Base-by-base conservation (phyloP, 257 asterid genomes). In the Parsonsia alboflavescens region DNA sequence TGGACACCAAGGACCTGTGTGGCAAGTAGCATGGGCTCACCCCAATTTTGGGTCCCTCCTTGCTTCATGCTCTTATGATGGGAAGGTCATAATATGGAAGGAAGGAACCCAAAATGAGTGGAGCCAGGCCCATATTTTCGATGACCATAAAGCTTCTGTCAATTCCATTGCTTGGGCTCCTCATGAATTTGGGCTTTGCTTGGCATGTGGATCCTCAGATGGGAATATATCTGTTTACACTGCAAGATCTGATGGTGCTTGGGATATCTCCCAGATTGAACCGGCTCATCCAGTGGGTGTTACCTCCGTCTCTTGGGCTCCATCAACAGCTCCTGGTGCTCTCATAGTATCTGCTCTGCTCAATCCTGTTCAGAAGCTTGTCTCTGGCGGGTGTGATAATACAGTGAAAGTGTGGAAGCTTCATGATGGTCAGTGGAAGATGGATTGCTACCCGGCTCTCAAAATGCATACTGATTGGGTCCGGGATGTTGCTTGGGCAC, bases 1-100 rank as follows among this genome's bases (percentile, higher is more conserved):
- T 0, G 93, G 93, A 21, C 93, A 89, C 76, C 89, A 84, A 77
- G 97, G 97, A 70, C 90, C 96, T 0, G 97, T 91, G 15, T 91
- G 97, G 97, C 93, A 91, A 80, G 96, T 80, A 1, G 77, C 87
- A 7, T 91, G 96, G 97, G 96, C 93, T 50, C 96, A 89, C 58
- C 97, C 97, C 6, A 91, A 89, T 74, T 89, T 86, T 24, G 96
- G 97, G 7, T 91, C 96, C 15, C 82, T 86, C 78, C 89, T 91
- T 50, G 90, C 96, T 54, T 91, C 97, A 8, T 89, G 92, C 58
- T 91, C 96, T 10, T 89, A 88, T 62, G 96, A 91, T 75, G 93
- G 93, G 56, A 86, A 77, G 75, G 92, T 89, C 65, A 76, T 89
- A 53, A 83, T 91, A 73, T 91, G 97, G 97, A 89, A 85, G 66